Conservation (phyloP, 2,329 filamentous ascomycete genomes). For the Phyllosticta capitalensis region DNA sequence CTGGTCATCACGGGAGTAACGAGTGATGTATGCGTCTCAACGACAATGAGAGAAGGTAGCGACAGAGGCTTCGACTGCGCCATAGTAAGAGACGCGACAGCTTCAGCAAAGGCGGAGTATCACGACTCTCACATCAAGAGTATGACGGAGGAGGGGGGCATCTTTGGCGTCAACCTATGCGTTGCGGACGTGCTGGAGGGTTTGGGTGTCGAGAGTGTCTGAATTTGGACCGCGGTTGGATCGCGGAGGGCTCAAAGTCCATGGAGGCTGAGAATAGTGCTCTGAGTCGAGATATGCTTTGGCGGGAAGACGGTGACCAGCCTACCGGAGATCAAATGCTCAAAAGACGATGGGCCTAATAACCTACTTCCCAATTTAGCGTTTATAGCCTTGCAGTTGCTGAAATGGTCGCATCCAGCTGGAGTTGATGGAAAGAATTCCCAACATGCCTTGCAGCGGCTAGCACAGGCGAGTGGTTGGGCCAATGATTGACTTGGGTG, state of each 20-base stretch:
- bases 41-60: constrained; percentile 47
- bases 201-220: constrained; percentile 7
- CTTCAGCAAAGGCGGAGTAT: constrained; percentile 22
- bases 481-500: not conserved
- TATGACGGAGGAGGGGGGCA: constrained; percentile 1
- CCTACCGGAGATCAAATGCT: not conserved
- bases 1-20: constrained; percentile 46
- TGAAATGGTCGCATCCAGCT: not conserved
- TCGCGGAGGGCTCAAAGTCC: not conserved
- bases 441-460: not conserved
- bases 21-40: constrained; percentile 47
- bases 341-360: no score
- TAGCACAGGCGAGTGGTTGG: not conserved
- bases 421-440: not conserved
- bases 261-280: not conserved
- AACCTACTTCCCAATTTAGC: not conserved
- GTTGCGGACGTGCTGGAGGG: constrained; percentile 18
- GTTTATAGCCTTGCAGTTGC: not conserved
- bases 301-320: not conserved
- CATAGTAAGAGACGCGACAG: constrained; percentile 39
- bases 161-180: constrained; percentile 2
- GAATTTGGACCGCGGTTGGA: not conserved
- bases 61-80: constrained; percentile 47
- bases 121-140: constrained; percentile 22
- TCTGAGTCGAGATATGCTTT: not conserved